Conservation (phyloP, 2,329 filamentous ascomycete species). For the Clonostachys rosea region DNA sequence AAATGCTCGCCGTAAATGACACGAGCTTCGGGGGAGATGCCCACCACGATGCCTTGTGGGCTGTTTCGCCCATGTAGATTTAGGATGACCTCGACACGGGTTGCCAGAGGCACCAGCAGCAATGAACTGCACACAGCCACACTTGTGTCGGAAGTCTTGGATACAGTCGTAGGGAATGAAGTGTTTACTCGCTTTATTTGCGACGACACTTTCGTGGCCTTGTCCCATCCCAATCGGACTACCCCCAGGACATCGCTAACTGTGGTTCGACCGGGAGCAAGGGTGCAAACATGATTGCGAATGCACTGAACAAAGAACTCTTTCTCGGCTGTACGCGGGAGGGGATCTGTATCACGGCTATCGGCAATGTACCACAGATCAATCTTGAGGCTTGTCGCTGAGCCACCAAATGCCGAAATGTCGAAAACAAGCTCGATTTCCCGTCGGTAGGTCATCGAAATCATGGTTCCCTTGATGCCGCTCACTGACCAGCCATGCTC, state of each 20-base stretch:
- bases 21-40: slow-evolving; percentile 47
- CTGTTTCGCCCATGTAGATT: slow-evolving; percentile 40
- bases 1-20: slow-evolving; percentile 77
- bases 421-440: slow-evolving; percentile 74
- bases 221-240: slow-evolving; percentile 63
- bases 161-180: slow-evolving; percentile 60
- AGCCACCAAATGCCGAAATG: slow-evolving; percentile 51
- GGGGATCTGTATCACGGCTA: slow-evolving; percentile 42
- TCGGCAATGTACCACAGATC: slow-evolving; percentile 68
- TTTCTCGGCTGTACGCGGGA: slow-evolving; percentile 58
- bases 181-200: slow-evolving; percentile 59
- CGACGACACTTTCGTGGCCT: slow-evolving; percentile 51
- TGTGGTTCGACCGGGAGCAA: slow-evolving; percentile 53
- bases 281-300: slow-evolving; percentile 58
- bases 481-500: slow-evolving; percentile 69
- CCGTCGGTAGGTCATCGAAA: slow-evolving; percentile 71
- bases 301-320: slow-evolving; percentile 74
- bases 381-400: slow-evolving; percentile 47
- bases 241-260: slow-evolving; percentile 53
- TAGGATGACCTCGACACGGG: slow-evolving; percentile 62
- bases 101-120: slow-evolving; percentile 59
- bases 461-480: slow-evolving; percentile 52
- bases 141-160: slow-evolving; percentile 59
- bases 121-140: slow-evolving; percentile 58
- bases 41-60: slow-evolving; percentile 45